A percentile compares a stretch with the other conserved stretches of the same genome.
Conservation (phyloP, 1,139 yeast species). For the Blastobotrys malaysiensis region DNA sequence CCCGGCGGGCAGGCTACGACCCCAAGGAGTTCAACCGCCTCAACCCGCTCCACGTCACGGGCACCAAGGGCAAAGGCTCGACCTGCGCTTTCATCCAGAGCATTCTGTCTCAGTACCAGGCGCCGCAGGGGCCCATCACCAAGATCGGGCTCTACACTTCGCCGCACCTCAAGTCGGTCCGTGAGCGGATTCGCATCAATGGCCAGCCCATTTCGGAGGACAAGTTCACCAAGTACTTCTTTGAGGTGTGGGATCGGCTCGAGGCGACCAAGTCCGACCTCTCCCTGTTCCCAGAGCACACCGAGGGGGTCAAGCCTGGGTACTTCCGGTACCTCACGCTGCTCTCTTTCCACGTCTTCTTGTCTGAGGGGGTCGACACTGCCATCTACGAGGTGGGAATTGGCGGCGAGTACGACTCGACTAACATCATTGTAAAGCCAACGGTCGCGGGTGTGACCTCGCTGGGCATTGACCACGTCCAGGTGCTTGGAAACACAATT, state of each 20-base stretch:
- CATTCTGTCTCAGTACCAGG: conserved; percentile 58
- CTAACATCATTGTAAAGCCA: conserved; percentile 77
- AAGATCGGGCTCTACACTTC: conserved; percentile 90
- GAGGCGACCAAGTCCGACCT: conserved; percentile 54
- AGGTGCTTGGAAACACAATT: conserved; percentile 81
- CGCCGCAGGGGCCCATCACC: conserved; percentile 29
- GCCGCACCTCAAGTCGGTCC: conserved; percentile 88
- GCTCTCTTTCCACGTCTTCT: conserved; percentile 82
- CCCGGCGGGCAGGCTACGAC: conserved; percentile 76
- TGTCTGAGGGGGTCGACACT: conserved; percentile 81
- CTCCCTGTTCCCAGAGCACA: conserved; percentile 65
- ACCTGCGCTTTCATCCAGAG: conserved; percentile 93
- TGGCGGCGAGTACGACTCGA: conserved; percentile 95
- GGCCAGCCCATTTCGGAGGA: conserved; percentile 80
- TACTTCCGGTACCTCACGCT: conserved; percentile 89
- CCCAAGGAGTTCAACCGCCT: conserved; percentile 57
- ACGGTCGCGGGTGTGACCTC: conserved; percentile 82
- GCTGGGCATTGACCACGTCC: conserved; percentile 88
- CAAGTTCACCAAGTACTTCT: conserved; percentile 80
- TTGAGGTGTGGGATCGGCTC: conserved; percentile 86
- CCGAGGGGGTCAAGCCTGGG: conserved; percentile 73
- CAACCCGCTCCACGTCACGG: conserved; percentile 87
- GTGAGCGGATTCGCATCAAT: conserved; percentile 86
- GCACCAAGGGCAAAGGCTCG: conserved; percentile 98
- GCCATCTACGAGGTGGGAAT: conserved; percentile 98